Conservation (phyloP, 2,329 filamentous ascomycete species). For the Polytolypa hystricis region DNA sequence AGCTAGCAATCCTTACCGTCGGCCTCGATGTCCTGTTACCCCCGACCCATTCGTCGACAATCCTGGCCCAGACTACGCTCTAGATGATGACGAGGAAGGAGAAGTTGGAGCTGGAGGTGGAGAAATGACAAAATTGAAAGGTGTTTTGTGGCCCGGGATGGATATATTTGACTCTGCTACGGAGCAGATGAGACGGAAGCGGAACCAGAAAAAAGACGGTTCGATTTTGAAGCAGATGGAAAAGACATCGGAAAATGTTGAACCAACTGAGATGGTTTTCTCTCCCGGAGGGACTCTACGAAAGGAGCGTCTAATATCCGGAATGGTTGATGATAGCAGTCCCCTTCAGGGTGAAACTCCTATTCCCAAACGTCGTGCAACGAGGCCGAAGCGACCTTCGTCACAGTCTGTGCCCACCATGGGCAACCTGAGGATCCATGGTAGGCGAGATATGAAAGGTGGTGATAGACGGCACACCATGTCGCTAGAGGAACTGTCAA, state of each 20-base stretch:
- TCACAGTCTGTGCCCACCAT: constrained; percentile 24
- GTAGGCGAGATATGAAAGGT: constrained; percentile 18
- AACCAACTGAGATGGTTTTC: constrained; percentile 38
- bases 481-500: constrained; percentile 8
- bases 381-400: constrained; percentile 18
- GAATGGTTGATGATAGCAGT: constrained; percentile 37
- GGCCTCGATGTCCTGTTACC: constrained; percentile 4
- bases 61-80: constrained; percentile 13
- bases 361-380: constrained; percentile 25
- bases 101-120: constrained; percentile 16
- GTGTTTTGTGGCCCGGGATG: constrained; percentile 41
- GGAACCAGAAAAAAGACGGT: constrained; percentile 42
- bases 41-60: constrained; percentile 15
- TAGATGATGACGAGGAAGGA: constrained; percentile 13
- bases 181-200: constrained; percentile 36
- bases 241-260: constrained; percentile 31
- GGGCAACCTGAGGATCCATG: constrained; percentile 15
- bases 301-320: constrained; percentile 36
- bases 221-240: constrained; percentile 37
- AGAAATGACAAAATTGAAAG: constrained; percentile 35
- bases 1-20: neutral
- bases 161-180: constrained; percentile 42
- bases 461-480: constrained; percentile 7
- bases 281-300: constrained; percentile 33
- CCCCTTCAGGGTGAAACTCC: constrained; percentile 36